A percentile compares a stretch with the other conserved stretches of the same genome.
These are phyloP conservation scores for Endocalyx cinctus DNA, from an alignment of 2,329 filamentous ascomycete genomes.

Conservation along the genomic window DNA sequence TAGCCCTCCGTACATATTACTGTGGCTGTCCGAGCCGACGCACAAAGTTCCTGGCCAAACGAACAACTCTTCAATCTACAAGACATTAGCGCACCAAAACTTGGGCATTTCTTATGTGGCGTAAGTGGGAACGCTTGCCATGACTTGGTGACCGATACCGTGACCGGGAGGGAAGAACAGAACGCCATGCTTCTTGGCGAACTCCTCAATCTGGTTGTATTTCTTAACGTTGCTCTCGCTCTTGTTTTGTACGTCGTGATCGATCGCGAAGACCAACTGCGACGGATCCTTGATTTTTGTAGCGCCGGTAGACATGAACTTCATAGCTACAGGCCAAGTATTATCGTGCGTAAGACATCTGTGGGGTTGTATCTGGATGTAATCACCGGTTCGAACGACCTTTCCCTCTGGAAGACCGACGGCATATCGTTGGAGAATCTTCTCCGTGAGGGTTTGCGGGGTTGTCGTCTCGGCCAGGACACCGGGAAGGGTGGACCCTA, in stretches of 20 bases:
- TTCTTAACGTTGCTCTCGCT: slow-evolving; percentile 74
- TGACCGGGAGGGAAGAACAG: slow-evolving; percentile 71
- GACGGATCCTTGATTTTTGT: slow-evolving; percentile 64
- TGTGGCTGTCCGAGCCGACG: slow-evolving; percentile 2
- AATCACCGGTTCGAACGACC: slow-evolving; percentile 74
- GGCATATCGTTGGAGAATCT: slow-evolving; percentile 81
- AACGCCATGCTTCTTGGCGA: slow-evolving; percentile 73
- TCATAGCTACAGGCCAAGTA: slow-evolving; percentile 53
- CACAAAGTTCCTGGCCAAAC: slow-evolving; percentile 4
- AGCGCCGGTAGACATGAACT: slow-evolving; percentile 81
- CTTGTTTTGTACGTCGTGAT: slow-evolving; percentile 59
- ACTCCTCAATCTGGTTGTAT: slow-evolving; percentile 75
- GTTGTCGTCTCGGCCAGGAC: slow-evolving; percentile 1
- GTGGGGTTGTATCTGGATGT: slow-evolving; percentile 69
- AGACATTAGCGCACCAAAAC: neutral
- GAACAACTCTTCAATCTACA: slow-evolving; percentile 3
- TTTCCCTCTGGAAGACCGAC: slow-evolving; percentile 73
- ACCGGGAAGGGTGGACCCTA: neutral
- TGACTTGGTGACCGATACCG: slow-evolving; percentile 88
- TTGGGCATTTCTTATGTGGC: too few relatives aligned
- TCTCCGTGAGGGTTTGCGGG: slow-evolving; percentile 83
- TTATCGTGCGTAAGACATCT: slow-evolving; percentile 78
- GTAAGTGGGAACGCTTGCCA: slow-evolving; percentile 55
- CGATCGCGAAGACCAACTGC: slow-evolving; percentile 71
- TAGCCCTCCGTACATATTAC: slow-evolving; percentile 3